Evolutionary conservation across 768 basidiomycete genomes (phyloP).

Genomic region (Termitomyces sp.): DNA sequence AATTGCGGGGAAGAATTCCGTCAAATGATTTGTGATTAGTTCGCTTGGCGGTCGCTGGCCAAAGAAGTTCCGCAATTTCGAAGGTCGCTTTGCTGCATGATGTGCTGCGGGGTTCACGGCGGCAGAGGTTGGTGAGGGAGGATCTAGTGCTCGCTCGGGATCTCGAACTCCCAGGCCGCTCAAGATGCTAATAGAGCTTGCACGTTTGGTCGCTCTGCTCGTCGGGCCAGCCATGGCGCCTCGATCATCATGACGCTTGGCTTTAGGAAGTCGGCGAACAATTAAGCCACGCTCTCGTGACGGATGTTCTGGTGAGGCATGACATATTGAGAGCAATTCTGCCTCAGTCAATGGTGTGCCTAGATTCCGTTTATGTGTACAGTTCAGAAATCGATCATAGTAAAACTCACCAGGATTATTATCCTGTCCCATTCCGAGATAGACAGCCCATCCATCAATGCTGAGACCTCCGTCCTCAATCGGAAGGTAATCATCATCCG

Average conservation of each 20-base stretch:
- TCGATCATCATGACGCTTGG: constrained; percentile 40
- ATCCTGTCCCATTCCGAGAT: constrained; percentile 56
- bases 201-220: constrained; percentile 73
- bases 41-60: constrained; percentile 97
- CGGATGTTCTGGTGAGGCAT: constrained; percentile 73
- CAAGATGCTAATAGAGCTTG: constrained; percentile 91
- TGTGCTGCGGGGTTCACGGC: constrained; percentile 30
- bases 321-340: constrained; percentile 80
- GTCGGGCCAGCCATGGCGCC: constrained; percentile 28
- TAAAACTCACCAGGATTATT: constrained; percentile 46
- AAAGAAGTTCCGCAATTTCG: constrained; percentile 91
- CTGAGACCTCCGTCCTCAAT: constrained; percentile 71
- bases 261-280: constrained; percentile 52
- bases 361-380: constrained; percentile 22
- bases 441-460: constrained; percentile 90
- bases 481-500: constrained; percentile 51
- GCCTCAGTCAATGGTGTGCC: constrained; percentile 77
- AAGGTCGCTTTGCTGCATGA: constrained; percentile 44
- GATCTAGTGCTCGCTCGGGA: constrained; percentile 63
- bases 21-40: constrained; percentile 90
- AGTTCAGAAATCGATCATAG: neutral
- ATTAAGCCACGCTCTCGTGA: constrained; percentile 77
- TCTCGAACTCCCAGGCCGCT: constrained; percentile 89
- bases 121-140: constrained; percentile 47
- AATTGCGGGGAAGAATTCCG: constrained; percentile 92